Evolutionary conservation across 306 rosid species (phyloP), one percentile per base, ranked within the genome.

Genomic region (Vigna radiata): DNA sequence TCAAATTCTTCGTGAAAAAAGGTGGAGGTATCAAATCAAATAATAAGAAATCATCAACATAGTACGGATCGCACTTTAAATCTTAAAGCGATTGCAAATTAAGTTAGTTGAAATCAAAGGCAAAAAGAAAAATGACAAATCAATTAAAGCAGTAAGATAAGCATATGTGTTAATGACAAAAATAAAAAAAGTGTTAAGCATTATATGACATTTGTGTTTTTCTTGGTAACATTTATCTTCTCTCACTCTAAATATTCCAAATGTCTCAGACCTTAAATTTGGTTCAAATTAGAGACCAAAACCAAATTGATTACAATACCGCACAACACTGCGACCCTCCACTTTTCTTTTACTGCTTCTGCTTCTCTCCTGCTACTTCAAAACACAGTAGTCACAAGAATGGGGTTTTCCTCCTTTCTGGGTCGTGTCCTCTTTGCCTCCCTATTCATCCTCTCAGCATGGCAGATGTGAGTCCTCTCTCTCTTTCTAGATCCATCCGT

Each of bases 361-460:
- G 41, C 41, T 6, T 36, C 41, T 37, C 80, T 48, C 2, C 52
- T 55, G 63, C 82, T 1, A 9, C 49, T 17, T 1, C 70, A 18
- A 21, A 11, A 33, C 54, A 68, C 58, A 64, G 2, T 27, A 64
- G 2, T 27, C 2, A 27, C 1, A 75, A 50, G 23, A 41, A 94
- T 94, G 98, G 96, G 94, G 1, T 91, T 94, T 87, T 68, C 77
- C 83, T 91, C 97, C 74, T 90, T 90, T 76, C 83, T 91, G 74
- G 98, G 98, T 49, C 93, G 98, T 9, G 87, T 94, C 63, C 93
- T 94, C 73, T 94, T 94, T 78, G 96, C 98, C 55, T 87, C 97
- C 58, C 72, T 94, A 87, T 94, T 94, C 90, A 90, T 94, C 84
- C 91, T 91, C 84, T 91, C 97, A 21, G 98, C 98, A 2, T 89